Percentiles rank a stretch among this genome's conserved stretches.
Evolutionary conservation across 257 asterid genomes (phyloP).

Genomic region (Craterostigma plantagineum): DNA sequence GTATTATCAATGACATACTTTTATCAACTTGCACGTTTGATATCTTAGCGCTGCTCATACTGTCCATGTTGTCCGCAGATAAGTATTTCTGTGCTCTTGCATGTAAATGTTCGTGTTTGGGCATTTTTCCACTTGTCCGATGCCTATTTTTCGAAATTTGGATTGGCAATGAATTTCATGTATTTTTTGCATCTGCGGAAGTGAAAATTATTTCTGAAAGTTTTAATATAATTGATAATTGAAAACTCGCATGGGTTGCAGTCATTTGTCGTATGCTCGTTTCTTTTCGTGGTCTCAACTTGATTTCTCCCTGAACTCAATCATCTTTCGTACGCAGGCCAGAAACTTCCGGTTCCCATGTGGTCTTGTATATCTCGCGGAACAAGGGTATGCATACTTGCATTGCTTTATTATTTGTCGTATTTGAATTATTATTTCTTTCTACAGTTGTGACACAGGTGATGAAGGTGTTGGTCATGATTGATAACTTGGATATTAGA

Average conservation of each 20-base stretch:
- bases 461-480: conserved; percentile 5
- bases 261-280: conserved; percentile 7
- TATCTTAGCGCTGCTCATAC: too few relatives aligned
- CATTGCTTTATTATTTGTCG: not conserved
- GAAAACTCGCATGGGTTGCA: not conserved
- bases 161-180: too few relatives aligned
- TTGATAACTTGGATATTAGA: conserved; percentile 3
- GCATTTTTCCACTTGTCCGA: too few relatives aligned
- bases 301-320: conserved; percentile 5
- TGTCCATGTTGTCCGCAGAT: too few relatives aligned
- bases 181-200: too few relatives aligned
- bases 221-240: too few relatives aligned
- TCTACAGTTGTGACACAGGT: not conserved
- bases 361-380: conserved; percentile 96
- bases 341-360: conserved; percentile 91
- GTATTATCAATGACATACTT: too few relatives aligned
- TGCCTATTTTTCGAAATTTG: too few relatives aligned
- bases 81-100: too few relatives aligned
- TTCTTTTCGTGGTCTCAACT: not conserved
- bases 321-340: conserved; percentile 44
- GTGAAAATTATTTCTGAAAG: too few relatives aligned
- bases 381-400: conserved; percentile 55
- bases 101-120: too few relatives aligned
- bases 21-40: too few relatives aligned
- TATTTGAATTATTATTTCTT: not conserved